A percentile compares a stretch with the other conserved stretches of the same genome.
These are phyloP conservation scores for Mycena vulgaris DNA, from an alignment of 768 basidiomycete genomes.

Conservation along the genomic window DNA sequence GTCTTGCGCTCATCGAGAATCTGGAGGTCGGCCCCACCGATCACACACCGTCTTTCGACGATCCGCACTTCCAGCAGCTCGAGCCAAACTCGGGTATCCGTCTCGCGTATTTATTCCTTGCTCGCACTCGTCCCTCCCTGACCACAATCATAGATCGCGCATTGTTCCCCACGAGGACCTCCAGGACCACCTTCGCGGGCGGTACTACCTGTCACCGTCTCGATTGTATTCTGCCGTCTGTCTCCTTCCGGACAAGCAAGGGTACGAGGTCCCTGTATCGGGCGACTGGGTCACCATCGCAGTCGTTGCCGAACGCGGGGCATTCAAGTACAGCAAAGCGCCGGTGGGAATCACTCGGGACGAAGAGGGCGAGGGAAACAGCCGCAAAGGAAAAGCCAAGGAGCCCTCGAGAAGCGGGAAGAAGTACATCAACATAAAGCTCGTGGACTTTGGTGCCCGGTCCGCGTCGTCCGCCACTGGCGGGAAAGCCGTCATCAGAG, in stretches of 20 bases:
- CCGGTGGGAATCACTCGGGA: constrained; percentile 71
- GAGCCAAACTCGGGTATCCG: constrained; percentile 95
- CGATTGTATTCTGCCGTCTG: constrained; percentile 89
- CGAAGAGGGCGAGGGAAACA: constrained; percentile 58
- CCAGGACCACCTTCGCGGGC: constrained; percentile 83
- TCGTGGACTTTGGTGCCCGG: constrained; percentile 84
- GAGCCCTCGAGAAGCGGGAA: constrained; percentile 68
- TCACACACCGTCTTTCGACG: constrained; percentile 78
- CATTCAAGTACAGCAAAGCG: constrained; percentile 79
- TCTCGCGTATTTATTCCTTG: constrained; percentile 59
- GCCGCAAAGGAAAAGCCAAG: constrained; percentile 52
- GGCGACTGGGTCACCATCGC: constrained; percentile 98
- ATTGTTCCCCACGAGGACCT: constrained; percentile 81
- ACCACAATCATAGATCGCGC: constrained; percentile 71
- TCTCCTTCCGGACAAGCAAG: constrained; percentile 81
- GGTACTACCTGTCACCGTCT: constrained; percentile 92
- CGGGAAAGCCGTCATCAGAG: constrained; percentile 73
- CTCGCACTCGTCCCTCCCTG: constrained; percentile 18
- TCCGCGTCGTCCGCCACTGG: constrained; percentile 68
- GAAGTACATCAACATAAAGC: constrained; percentile 89
- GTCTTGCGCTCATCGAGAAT: constrained; percentile 81
- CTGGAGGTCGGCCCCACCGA: constrained; percentile 85
- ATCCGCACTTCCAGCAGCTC: constrained; percentile 81
- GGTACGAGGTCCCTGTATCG: constrained; percentile 91
- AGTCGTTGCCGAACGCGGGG: constrained; percentile 93